Percentiles rank a stretch among this genome's conserved stretches.
phyloP scores from a whole-genome alignment of 805 yeast species.

The Yarrowia deformans region DNA sequence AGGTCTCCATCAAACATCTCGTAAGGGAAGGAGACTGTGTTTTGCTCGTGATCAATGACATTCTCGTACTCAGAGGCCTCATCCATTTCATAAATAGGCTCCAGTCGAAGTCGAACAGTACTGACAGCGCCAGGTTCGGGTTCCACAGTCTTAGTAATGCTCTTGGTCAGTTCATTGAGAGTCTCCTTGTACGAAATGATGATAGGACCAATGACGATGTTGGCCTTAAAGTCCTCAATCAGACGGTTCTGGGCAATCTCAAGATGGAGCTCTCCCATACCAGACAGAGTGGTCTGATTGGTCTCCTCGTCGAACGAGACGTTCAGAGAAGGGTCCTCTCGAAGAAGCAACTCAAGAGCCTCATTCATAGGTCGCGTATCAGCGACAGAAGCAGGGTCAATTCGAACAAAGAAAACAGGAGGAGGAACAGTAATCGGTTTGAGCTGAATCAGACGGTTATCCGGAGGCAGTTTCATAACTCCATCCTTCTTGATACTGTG shows the following conservation, averaged over 20 bases:
- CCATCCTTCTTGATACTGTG: conserved; percentile 63
- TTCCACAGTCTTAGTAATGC: conserved; percentile 9
- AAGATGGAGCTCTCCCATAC: conserved; percentile 97
- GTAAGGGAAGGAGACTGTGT: conserved; percentile 42
- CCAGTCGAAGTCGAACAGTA: conserved; percentile 47
- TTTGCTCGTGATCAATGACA: conserved; percentile 58
- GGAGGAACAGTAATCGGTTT: conserved; percentile 88
- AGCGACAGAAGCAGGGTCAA: conserved; percentile 84
- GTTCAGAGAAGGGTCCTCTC: conserved; percentile 90
- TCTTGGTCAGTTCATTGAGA: conserved; percentile 44
- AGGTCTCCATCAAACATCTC: conserved; percentile 44
- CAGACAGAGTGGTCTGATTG: conserved; percentile 87
- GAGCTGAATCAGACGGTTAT: conserved; percentile 58
- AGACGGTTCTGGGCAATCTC: conserved; percentile 86
- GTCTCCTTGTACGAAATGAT: conserved; percentile 92
- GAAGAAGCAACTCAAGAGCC: conserved; percentile 68
- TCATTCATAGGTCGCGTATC: conserved; percentile 77
- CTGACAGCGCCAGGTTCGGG: conserved; percentile 43
- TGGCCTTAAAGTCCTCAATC: conserved; percentile 81
- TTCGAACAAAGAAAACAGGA: conserved; percentile 85
- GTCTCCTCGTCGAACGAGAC: conserved; percentile 77
- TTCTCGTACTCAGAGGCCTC: conserved; percentile 42
- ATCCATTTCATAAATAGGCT: conserved; percentile 45
- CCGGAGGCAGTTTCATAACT: conserved; percentile 56
- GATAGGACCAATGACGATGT: conserved; percentile 79